phyloP scores from a whole-genome alignment of 768 basidiomycete genomes.

The Lactarius sp. region DNA sequence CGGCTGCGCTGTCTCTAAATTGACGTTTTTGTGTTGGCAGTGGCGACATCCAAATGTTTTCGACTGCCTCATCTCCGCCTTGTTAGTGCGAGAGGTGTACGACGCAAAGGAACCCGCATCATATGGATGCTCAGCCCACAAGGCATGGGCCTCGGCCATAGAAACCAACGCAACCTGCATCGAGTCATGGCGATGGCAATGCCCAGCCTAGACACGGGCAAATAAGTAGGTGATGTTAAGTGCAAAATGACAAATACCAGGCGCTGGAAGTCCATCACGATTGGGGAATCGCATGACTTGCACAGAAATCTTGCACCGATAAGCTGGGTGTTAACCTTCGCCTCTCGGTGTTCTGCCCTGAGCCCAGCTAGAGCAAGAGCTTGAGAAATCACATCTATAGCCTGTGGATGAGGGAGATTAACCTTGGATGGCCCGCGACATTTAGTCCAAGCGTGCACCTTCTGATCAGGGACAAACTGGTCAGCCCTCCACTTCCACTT shows the following conservation, averaged over 20 bases:
- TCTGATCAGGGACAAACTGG: slow-evolving; percentile 54
- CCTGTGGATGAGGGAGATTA: slow-evolving; percentile 11
- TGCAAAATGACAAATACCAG: slow-evolving; percentile 7
- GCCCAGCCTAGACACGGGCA: slow-evolving; percentile 6
- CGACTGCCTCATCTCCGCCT: slow-evolving; percentile 9
- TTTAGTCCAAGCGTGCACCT: slow-evolving; percentile 35
- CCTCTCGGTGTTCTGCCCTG: slow-evolving; percentile 4
- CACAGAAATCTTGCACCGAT: slow-evolving; percentile 13
- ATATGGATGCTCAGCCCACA: not conserved
- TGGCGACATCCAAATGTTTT: slow-evolving; percentile 26
- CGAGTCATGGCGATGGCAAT: slow-evolving; percentile 20
- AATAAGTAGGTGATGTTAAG: not conserved
- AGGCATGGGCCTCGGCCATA: not conserved
- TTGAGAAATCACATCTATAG: slow-evolving; percentile 15
- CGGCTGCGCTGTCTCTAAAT: not conserved
- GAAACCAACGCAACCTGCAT: slow-evolving; percentile 11
- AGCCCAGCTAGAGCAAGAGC: slow-evolving; percentile 1
- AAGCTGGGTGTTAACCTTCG: not conserved
- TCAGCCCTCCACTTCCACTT: slow-evolving; percentile 43
- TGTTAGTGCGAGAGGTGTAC: not conserved
- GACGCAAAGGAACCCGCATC: slow-evolving; percentile 5
- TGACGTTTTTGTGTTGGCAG: slow-evolving; percentile 10
- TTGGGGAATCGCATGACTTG: slow-evolving; percentile 15
- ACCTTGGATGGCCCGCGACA: slow-evolving; percentile 3
- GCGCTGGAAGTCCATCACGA: slow-evolving; percentile 22